Conservation (phyloP, 1,284 basidiomycete genomes). For the Acaromyces ingoldii region DNA sequence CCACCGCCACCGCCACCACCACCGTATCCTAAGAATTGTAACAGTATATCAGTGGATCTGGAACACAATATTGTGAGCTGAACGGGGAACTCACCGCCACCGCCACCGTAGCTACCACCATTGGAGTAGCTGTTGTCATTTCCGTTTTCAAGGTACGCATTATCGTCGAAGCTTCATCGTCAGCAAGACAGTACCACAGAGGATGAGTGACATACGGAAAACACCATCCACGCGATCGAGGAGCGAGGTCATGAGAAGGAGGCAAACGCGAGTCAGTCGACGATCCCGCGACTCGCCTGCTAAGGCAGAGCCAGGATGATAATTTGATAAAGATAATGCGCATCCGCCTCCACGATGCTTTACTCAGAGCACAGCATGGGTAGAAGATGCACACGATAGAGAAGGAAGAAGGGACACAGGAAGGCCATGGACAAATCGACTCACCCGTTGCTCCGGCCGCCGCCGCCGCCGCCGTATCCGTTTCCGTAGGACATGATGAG, state of each 20-base stretch:
- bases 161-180: too few relatives aligned
- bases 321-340: background rate
- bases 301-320: too few relatives aligned
- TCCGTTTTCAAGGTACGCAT: background rate
- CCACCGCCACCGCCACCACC: conserved; percentile 6
- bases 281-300: too few relatives aligned
- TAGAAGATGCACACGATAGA: too few relatives aligned
- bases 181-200: too few relatives aligned
- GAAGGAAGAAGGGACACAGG: too few relatives aligned
- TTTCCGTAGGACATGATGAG: conserved; percentile 13
- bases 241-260: background rate
- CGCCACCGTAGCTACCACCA: conserved; percentile 4
- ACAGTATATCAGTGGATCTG: background rate
- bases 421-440: background rate
- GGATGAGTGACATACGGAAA: background rate
- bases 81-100: background rate
- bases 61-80: background rate
- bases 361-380: background rate
- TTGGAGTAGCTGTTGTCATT: background rate
- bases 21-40: conserved; percentile 29
- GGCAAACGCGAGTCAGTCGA: background rate
- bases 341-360: background rate
- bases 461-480: conserved; percentile 6
- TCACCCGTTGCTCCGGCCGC: background rate
- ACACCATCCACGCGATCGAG: background rate